Base-by-base conservation (phyloP, 768 basidiomycete genomes). In the Hygrophorus pudorinus region DNA sequence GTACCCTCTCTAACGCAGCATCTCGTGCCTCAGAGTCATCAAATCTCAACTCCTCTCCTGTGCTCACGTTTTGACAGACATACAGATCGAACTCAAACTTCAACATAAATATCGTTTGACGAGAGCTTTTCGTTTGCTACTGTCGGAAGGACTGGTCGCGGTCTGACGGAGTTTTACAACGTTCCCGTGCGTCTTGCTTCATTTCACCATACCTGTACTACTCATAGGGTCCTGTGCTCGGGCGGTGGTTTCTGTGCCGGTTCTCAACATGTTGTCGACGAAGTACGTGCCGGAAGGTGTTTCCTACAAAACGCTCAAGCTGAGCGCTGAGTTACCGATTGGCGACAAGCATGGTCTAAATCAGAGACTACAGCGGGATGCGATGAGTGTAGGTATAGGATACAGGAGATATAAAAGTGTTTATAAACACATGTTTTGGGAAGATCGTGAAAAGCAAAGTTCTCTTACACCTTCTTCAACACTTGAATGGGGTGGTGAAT, bases 51-150 rank as follows among this genome's bases (percentile, higher is more conserved):
- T 32, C 16, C 28, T 39, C 1, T 27, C 11, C 39, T 10, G 33
- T 16, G n/a, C 29, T 24, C 7, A 42, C 32, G 4, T 28, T 16
- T 49, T 42, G 37, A 28, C 14, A 27, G 2, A 28, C 7, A 1
- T 21, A 17, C n/a, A 94, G 91, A 83, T 97, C 48, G 93, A 96
- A 57, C 71, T 99, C 38, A 99, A 98, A 67, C 67, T 75, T 54
- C 92, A 93, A 65, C 88, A 89, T 76, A 98, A 98, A 64, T 97
- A 92, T 60, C 80, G 96, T 11, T 68, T 98, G 96, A 99, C 59
- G 96, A 99, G 61, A 81, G 78, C 47, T 78, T 88, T 53, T 97
- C 94, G 0, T 94, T 99, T 56, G 96, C 96, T 28, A 75, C 83
- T 30, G 80, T 98, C 12, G 96, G 94, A 11, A 69, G 87, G 35